Evolutionary conservation across 177 flowering plant species (phyloP).

Genomic region (Vitis hybrid): DNA sequence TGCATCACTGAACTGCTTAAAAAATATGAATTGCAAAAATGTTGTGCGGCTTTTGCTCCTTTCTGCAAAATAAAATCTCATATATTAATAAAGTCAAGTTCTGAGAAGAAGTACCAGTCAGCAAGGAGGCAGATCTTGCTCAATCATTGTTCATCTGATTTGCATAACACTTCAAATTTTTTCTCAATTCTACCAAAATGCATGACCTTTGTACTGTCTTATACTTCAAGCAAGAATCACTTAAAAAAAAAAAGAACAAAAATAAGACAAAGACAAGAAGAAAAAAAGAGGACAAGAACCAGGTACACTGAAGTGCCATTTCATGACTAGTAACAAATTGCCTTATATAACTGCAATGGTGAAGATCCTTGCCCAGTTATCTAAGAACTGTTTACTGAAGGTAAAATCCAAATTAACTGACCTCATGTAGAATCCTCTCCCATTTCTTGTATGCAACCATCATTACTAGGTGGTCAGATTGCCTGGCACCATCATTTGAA

Average conservation of each 20-base stretch:
- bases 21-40: constrained; percentile 65
- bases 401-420: constrained; percentile 18
- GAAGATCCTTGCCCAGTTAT: neutral
- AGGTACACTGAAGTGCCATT: too few relatives aligned
- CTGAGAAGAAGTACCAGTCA: too few relatives aligned
- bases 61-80: constrained; percentile 44
- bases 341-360: neutral
- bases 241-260: too few relatives aligned
- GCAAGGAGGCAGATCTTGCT: too few relatives aligned
- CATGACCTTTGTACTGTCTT: too few relatives aligned
- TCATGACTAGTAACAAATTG: neutral
- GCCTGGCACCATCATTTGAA: constrained; percentile 34
- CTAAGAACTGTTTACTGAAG: neutral
- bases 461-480: constrained; percentile 85
- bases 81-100: constrained; percentile 2
- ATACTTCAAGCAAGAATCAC: too few relatives aligned
- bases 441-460: constrained; percentile 78
- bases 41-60: constrained; percentile 74
- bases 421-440: constrained; percentile 74
- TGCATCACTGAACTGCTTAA: constrained; percentile 87
- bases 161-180: too few relatives aligned
- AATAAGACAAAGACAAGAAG: too few relatives aligned
- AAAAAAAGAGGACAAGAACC: too few relatives aligned
- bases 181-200: too few relatives aligned
- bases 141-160: too few relatives aligned